Evolutionary conservation across 2,329 filamentous ascomycete genomes (phyloP).

Genomic region (Fusarium sambucinum): DNA sequence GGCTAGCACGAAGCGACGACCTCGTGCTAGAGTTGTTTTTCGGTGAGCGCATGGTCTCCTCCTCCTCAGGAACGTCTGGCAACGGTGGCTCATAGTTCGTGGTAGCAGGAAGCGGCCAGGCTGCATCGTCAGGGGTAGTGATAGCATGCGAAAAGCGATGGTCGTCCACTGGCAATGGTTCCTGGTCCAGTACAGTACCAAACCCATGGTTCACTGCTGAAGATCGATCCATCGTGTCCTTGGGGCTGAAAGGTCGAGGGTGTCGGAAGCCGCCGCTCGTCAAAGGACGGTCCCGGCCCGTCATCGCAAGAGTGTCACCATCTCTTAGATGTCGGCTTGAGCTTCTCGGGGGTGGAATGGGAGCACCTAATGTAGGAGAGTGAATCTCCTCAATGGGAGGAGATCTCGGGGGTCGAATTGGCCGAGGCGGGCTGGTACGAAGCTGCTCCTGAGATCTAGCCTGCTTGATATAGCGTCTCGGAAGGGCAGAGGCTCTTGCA

Average conservation of each 20-base stretch:
- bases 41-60: constrained; percentile 62
- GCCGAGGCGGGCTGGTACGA: constrained; percentile 61
- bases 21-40: constrained; percentile 61
- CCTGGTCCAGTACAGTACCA: constrained; percentile 19
- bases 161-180: constrained; percentile 25
- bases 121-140: constrained; percentile 57
- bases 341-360: constrained; percentile 64
- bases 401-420: constrained; percentile 58
- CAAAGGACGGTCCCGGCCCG: constrained; percentile 58
- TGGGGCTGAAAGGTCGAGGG: constrained; percentile 57
- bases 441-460: constrained; percentile 64
- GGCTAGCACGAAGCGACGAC: constrained; percentile 66
- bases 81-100: constrained; percentile 59
- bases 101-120: constrained; percentile 56
- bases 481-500: constrained; percentile 44
- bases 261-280: constrained; percentile 61
- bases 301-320: constrained; percentile 54
- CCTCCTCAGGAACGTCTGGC: constrained; percentile 73
- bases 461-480: constrained; percentile 57
- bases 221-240: constrained; percentile 39
- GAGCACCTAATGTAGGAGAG: constrained; percentile 51
- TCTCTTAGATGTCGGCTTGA: constrained; percentile 67
- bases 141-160: constrained; percentile 55
- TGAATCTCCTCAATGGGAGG: constrained; percentile 42
- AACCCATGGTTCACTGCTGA: constrained; percentile 31